Percentiles rank a stretch among this genome's conserved stretches.
Conservation (phyloP, 2,329 filamentous ascomycete genomes). For the Talaromyces sp. region DNA sequence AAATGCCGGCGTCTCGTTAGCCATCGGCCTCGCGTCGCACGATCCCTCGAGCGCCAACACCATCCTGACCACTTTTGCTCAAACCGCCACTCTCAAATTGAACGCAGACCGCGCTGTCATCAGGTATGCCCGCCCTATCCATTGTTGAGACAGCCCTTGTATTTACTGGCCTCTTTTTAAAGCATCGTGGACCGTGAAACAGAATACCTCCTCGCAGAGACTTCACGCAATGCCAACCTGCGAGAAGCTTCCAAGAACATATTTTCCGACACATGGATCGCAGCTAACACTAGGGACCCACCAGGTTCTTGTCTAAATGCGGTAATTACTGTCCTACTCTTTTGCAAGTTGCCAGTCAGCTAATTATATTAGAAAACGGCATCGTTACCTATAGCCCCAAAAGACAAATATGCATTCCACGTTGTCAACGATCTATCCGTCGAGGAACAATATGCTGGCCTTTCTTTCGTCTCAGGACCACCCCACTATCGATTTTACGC, state of each 20-base stretch:
- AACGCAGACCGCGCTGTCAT: slow-evolving; percentile 35
- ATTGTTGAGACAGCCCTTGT: neutral
- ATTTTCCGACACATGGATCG: neutral
- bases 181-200: slow-evolving; percentile 43
- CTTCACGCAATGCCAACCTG: slow-evolving; percentile 38
- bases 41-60: slow-evolving; percentile 27
- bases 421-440: slow-evolving; percentile 35
- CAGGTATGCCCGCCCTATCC: slow-evolving; percentile 17
- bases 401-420: slow-evolving; percentile 22
- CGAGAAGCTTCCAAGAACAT: slow-evolving; percentile 19
- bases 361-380: slow-evolving; percentile 25
- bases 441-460: slow-evolving; percentile 32
- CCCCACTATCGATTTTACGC: slow-evolving; percentile 48
- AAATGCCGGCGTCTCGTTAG: slow-evolving; percentile 5
- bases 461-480: slow-evolving; percentile 28
- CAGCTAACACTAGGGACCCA: neutral
- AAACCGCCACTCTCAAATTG: slow-evolving; percentile 29
- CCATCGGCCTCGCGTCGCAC: slow-evolving; percentile 12
- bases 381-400: slow-evolving; percentile 23
- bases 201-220: slow-evolving; percentile 49
- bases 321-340: neutral
- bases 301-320: neutral
- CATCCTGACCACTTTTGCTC: slow-evolving; percentile 31
- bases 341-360: neutral
- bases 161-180: neutral